A percentile compares a stretch with the other conserved stretches of the same genome.
phyloP scores from a whole-genome alignment of 2,329 filamentous ascomycete genomes.

The Penicillium oxalicum region DNA sequence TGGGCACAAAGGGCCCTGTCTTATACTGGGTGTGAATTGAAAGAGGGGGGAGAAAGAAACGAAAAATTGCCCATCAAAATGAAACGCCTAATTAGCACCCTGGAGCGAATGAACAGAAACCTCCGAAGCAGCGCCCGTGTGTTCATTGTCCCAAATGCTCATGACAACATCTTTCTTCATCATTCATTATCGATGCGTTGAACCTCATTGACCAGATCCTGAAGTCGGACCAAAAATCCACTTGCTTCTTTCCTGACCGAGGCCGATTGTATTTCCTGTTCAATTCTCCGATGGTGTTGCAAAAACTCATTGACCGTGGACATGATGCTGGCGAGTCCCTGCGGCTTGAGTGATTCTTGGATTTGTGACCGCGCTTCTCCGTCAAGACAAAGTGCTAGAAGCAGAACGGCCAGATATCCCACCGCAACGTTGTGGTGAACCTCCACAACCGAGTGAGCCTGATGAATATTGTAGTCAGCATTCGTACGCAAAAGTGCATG shows the following conservation, averaged over 20 bases:
- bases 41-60: no score
- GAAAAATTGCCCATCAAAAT: no score
- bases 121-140: no score
- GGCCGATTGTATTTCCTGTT: constrained; percentile 39
- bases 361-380: constrained; percentile 40
- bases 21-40: no score
- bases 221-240: constrained; percentile 50
- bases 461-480: constrained; percentile 10
- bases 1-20: no score
- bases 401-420: constrained; percentile 76
- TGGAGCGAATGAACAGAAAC: no score
- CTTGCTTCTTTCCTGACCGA: constrained; percentile 45
- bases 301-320: constrained; percentile 59
- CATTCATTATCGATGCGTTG: constrained; percentile 16
- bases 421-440: constrained; percentile 74
- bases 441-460: constrained; percentile 57
- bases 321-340: constrained; percentile 47
- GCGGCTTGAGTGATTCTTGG: constrained; percentile 39
- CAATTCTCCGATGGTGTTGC: constrained; percentile 54
- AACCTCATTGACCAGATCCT: constrained; percentile 47
- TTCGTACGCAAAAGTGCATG: neutral
- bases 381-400: constrained; percentile 72
- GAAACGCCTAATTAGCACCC: no score
- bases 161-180: neutral
- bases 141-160: neutral